Base-by-base conservation (phyloP, 441 rosid genomes). In the Jatropha multifida region DNA sequence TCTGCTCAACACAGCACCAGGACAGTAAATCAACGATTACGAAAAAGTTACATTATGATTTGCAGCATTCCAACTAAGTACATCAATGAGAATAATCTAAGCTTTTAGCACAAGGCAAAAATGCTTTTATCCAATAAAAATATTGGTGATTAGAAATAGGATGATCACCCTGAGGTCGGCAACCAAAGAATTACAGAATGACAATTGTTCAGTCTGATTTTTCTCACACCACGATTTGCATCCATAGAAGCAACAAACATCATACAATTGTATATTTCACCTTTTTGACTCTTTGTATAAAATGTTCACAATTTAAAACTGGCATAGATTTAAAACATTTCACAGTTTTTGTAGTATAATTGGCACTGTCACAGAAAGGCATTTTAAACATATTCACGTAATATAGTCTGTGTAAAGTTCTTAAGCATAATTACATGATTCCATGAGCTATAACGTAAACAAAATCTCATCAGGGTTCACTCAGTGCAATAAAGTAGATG, bases 391-490 rank as follows among this genome's bases (percentile, higher is more conserved):
- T 23, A 26, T 10, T 5, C 15, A 49, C 40, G 18, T 48, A 64
- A 38, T 48, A 15, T 44, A 64, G 26, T 17, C 18, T 12, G 20
- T 38, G 23, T 23, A 13, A 38, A 15, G 54, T 51, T 41, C 7
- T 18, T 12, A 69, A 54, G 59, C 38, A 59, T 7, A 46, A 48
- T 11, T 9, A 66, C 3, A 44, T 66, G 20, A 41, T 44, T 26
- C 4, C 56, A 27, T n/a, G 8, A 27, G 69, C 18, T 63, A 46
- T 4, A 18, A 10, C 54, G 60, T 20, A 54, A 27, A 49, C 42
- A 14, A 3, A 65, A 62, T 51, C 71, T 44, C 41, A 59, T 55
- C 7, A 40, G 32, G 54, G 73, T 77, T 74, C 65, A 68, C 58
- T 59, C 7, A 44, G 46, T 18, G 44, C 37, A 65, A 59, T 42